Percentiles rank a stretch among this genome's conserved stretches.
Evolutionary conservation across 345 rosid genomes (phyloP).

Genomic region (Garcia nutans): DNA sequence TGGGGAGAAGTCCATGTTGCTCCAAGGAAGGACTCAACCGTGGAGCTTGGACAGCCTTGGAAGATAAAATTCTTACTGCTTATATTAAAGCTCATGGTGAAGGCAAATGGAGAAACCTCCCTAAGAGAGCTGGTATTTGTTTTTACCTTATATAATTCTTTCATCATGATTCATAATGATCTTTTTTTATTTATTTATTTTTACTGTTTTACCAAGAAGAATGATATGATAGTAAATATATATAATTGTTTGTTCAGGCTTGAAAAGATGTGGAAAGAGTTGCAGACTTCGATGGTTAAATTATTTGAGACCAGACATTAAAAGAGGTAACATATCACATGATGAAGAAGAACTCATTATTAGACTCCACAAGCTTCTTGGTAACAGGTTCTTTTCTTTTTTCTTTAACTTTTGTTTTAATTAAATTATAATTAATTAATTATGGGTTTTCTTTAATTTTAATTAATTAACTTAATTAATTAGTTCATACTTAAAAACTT

Average conservation of each 20-base stretch:
- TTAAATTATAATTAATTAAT: no score
- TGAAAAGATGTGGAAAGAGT: conserved; percentile 64
- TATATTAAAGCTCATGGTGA: conserved; percentile 56
- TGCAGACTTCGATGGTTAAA: conserved; percentile 63
- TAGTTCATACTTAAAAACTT: neutral
- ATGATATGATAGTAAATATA: no score
- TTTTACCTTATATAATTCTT: neutral
- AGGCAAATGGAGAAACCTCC: conserved; percentile 65
- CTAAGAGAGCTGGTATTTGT: conserved; percentile 52
- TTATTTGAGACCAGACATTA: conserved; percentile 58
- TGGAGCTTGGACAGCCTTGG: conserved; percentile 64
- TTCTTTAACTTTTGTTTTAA: no score
- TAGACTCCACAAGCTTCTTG: conserved; percentile 61
- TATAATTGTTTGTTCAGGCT: conserved; percentile 26
- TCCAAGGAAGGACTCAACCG: conserved; percentile 53
- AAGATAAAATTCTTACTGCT: conserved; percentile 46
- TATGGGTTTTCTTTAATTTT: neutral
- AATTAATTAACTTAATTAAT: neutral
- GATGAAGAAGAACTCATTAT: conserved; percentile 61
- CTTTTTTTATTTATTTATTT: neutral
- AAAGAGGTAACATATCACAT: conserved; percentile 50
- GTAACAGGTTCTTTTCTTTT: conserved; percentile 43
- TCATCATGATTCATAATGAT: neutral
- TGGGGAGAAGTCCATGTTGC: conserved; percentile 72
- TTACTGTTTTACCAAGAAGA: no score